Conservation (phyloP, 2,329 filamentous ascomycete species). For the Madurella fahalii region DNA sequence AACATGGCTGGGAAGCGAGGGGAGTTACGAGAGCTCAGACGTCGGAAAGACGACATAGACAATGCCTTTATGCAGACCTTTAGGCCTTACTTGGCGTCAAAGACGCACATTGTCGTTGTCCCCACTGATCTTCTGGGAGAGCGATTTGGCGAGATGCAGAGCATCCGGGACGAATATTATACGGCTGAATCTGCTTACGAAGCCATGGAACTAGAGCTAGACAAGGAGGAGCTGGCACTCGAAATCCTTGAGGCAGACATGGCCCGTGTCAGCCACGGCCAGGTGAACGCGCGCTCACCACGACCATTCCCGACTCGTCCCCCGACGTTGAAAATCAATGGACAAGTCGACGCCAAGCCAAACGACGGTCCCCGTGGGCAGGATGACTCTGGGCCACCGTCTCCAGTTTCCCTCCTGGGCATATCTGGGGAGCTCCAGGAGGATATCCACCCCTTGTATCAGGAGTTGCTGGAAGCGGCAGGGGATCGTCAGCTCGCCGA, state of each 20-base stretch:
- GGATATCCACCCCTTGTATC: slow-evolving; percentile 46
- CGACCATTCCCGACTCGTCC: neutral
- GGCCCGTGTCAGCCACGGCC: slow-evolving; percentile 28
- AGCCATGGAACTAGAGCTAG: slow-evolving; percentile 22
- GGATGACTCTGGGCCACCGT: slow-evolving; percentile 8
- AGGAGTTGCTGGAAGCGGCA: slow-evolving; percentile 40
- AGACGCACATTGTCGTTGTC: slow-evolving; percentile 20
- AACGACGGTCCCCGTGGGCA: neutral
- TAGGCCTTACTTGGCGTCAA: slow-evolving; percentile 34
- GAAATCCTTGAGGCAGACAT: slow-evolving; percentile 35
- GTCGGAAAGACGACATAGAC: slow-evolving; percentile 34
- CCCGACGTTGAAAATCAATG: neutral
- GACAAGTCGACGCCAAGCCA: neutral
- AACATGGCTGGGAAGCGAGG: slow-evolving; percentile 34
- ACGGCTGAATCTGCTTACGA: slow-evolving; percentile 37
- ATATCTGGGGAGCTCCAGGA: slow-evolving; percentile 26
- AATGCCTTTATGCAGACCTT: slow-evolving; percentile 39
- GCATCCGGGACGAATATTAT: slow-evolving; percentile 37
- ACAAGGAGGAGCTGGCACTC: slow-evolving; percentile 15
- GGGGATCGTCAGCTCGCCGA: slow-evolving; percentile 44
- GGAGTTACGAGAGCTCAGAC: slow-evolving; percentile 31
- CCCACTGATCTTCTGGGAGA: slow-evolving; percentile 28
- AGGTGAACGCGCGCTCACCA: neutral
- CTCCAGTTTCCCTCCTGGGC: slow-evolving; percentile 24
- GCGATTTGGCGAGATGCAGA: slow-evolving; percentile 35